phyloP scores from a whole-genome alignment of 768 basidiomycete genomes.

The Plicaturopsis crispa region DNA sequence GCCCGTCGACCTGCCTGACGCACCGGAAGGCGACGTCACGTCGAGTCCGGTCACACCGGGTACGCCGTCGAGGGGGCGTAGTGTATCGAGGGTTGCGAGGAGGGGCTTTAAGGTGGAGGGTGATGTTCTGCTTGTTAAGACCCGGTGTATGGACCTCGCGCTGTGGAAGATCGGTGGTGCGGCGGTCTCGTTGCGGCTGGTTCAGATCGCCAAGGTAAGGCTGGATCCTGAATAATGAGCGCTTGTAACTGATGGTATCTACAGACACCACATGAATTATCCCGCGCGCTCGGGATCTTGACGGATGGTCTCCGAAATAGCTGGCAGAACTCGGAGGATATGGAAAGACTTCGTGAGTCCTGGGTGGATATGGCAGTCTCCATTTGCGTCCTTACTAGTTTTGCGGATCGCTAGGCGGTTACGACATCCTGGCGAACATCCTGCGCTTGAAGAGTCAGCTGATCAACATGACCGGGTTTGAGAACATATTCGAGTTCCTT shows the following conservation, averaged over 20 bases:
- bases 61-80: conserved; percentile 8
- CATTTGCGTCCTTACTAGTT: conserved; percentile 5
- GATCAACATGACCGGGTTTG: conserved; percentile 76
- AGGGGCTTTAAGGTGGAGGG: conserved; percentile 29
- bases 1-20: conserved; percentile 14
- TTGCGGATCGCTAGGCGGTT: conserved; percentile 70
- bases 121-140: conserved; percentile 53
- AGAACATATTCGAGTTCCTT: conserved; percentile 78
- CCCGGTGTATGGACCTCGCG: conserved; percentile 60
- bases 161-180: conserved; percentile 83
- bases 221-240: background rate
- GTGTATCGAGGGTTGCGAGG: conserved; percentile 6
- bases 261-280: conserved; percentile 72
- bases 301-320: conserved; percentile 73
- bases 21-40: conserved; percentile 1
- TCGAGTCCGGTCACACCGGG: conserved; percentile 8
- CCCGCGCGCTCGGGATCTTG: conserved; percentile 62
- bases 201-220: conserved; percentile 69
- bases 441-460: conserved; percentile 63
- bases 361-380: background rate
- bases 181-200: conserved; percentile 60
- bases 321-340: conserved; percentile 94
- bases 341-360: conserved; percentile 76
- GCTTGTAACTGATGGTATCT: conserved; percentile 2
- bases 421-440: conserved; percentile 75